phyloP scores from a whole-genome alignment of 2,329 filamentous ascomycete species.

The Rosellinia necatrix region DNA sequence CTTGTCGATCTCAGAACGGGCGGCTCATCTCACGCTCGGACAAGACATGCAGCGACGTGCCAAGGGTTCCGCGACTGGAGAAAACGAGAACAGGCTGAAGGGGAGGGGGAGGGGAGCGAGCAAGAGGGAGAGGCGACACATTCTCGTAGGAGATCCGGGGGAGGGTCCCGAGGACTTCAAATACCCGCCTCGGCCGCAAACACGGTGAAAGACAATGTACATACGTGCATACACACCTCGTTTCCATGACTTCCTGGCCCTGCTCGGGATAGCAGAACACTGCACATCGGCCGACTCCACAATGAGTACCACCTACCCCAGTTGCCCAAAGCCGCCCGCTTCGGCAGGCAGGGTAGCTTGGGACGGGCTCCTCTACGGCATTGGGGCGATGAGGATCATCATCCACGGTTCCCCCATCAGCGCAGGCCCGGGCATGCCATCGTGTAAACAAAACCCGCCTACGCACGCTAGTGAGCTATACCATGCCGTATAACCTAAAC shows the following conservation, averaged over 20 bases:
- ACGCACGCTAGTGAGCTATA: neutral
- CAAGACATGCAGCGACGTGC: neutral
- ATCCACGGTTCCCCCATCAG: constrained; percentile 6
- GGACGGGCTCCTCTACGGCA: constrained; percentile 4
- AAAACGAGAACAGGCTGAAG: neutral
- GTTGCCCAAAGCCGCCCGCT: neutral
- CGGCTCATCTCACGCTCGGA: neutral
- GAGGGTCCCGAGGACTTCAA: neutral
- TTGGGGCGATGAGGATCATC: neutral
- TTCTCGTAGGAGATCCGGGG: neutral
- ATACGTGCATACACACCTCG: too few species aligned
- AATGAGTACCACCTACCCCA: constrained; percentile 15
- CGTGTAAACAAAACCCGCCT: too few species aligned
- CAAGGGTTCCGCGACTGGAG: neutral
- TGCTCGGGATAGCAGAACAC: constrained; percentile 7
- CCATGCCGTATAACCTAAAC: neutral
- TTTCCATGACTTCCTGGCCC: neutral
- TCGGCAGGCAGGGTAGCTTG: constrained; percentile 10
- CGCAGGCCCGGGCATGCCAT: neutral
- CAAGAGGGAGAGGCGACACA: neutral
- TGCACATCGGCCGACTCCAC: constrained; percentile 12
- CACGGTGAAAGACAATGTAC: too few species aligned
- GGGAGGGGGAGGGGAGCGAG: neutral
- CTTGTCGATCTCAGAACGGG: constrained; percentile 4
- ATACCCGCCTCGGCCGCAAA: neutral